Evolutionary conservation across 2,329 filamentous ascomycete genomes (phyloP), one percentile per base, ranked within the genome.

Genomic region (Furcasterigmium furcatum): DNA sequence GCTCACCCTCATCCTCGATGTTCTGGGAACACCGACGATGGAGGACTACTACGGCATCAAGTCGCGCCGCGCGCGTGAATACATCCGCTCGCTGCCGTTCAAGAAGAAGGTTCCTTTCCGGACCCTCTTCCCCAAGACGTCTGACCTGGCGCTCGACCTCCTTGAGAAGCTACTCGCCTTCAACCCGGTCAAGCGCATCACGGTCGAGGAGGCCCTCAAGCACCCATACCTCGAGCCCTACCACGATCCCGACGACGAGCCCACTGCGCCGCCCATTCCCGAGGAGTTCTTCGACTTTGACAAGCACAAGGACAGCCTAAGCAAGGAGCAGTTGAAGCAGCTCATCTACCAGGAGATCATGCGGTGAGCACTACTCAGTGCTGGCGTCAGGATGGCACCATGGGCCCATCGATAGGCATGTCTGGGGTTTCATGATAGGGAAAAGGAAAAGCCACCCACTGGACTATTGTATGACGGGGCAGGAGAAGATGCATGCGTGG

Each of bases 11-110:
- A 99, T 99, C 62, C 79, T 99, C 55, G 94, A 99, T 59, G 92
- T 99, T 43, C 86, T 99, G 48, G 94, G 94, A 53, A 99, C 94
- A 4, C 94, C 94, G 3, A 99, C 94, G 12, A 99, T 99, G 94
- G 94, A 99, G 68, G 94, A 99, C 66, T 99, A 99, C 79, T 99
- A 99, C 60, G 94, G 94, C 54, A 99, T 99, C 81, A 99, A 99
- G 74, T 97, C 94, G 44, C 88, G 94, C 55, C 89, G 94, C 61
- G 94, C 94, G 42, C 84, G 94, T 54, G 94, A 99, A 72, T 99
- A 99, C 73, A 99, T 99, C 64, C 90, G 94, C 51, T 96, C 91
- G 44, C 80, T 97, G 39, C 92, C 94, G 16, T 97, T 97, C 78
- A 97, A 97, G 83, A 97, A 97, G 85, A 97, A 97, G 84, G 95